Percentiles rank a stretch among this genome's conserved stretches.
Evolutionary conservation across 257 asterid genomes (phyloP).

Genomic region (Misopates orontium): DNA sequence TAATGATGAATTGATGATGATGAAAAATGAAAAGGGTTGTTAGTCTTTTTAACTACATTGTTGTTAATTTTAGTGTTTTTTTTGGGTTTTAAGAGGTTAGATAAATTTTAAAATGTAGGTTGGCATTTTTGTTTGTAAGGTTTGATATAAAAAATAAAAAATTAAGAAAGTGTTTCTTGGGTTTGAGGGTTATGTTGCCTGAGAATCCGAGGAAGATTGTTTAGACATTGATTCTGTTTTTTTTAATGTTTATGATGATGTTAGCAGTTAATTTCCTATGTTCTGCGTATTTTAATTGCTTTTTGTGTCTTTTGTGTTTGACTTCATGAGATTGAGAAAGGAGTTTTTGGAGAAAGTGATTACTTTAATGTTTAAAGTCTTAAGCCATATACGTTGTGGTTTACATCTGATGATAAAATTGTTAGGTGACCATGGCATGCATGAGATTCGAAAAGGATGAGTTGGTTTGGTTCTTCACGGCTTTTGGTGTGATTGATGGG

Average conservation of each 20-base stretch:
- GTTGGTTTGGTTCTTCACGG: background rate
- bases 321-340: no score
- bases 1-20: conserved; percentile 7
- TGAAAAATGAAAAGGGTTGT: background rate
- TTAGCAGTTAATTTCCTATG: background rate
- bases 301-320: background rate
- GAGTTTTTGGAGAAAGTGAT: no score
- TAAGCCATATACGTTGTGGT: background rate
- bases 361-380: no score
- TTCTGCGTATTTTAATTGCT: background rate
- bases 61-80: no score
- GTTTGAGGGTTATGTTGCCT: background rate
- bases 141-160: no score
- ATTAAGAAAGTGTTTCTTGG: no score
- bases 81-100: no score
- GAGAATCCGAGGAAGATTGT: background rate
- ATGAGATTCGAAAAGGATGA: background rate
- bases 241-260: no score
- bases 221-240: background rate
- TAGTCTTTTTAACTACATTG: no score
- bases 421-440: background rate
- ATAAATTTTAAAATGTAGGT: background rate
- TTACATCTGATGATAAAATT: conserved; percentile 10
- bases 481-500: conserved; percentile 20
- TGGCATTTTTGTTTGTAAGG: conserved; percentile 4